These are phyloP conservation scores for Sphaerulina musiva DNA, from an alignment of 2,329 filamentous ascomycete genomes.

Conservation along the genomic window DNA sequence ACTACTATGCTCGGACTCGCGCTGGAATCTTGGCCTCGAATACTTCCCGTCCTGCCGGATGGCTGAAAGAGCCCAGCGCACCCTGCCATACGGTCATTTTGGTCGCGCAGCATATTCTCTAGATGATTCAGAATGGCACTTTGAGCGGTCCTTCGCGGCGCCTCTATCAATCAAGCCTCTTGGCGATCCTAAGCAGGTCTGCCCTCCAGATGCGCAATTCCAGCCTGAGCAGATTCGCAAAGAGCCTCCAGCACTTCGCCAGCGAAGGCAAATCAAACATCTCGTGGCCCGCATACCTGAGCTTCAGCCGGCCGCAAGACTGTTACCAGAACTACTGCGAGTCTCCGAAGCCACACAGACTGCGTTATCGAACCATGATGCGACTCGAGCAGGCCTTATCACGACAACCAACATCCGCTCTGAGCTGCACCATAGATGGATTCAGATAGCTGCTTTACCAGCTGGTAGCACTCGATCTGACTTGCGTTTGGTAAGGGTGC, in stretches of 20 bases:
- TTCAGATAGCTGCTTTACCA: slow-evolving; percentile 32
- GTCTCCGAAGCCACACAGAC: slow-evolving; percentile 32
- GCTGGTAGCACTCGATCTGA: slow-evolving; percentile 54
- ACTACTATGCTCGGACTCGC: slow-evolving; percentile 20
- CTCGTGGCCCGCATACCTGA: slow-evolving; percentile 21
- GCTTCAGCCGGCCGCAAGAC: slow-evolving; percentile 18
- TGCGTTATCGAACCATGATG: slow-evolving; percentile 35
- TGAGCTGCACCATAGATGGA: slow-evolving; percentile 27
- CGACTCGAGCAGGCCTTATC: slow-evolving; percentile 43
- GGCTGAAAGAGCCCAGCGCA: slow-evolving; percentile 48
- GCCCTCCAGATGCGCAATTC: not conserved
- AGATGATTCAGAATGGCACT: slow-evolving; percentile 43
- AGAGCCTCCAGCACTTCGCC: not conserved
- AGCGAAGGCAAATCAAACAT: slow-evolving; percentile 18
- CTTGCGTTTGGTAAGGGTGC: slow-evolving; percentile 50
- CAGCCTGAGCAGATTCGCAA: not conserved
- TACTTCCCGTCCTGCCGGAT: slow-evolving; percentile 43
- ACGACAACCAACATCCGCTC: slow-evolving; percentile 52
- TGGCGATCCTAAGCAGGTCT: slow-evolving; percentile 1
- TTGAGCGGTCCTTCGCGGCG: slow-evolving; percentile 14
- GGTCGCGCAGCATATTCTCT: slow-evolving; percentile 46
- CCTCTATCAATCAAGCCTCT: slow-evolving; percentile 25
- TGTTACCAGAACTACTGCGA: slow-evolving; percentile 20
- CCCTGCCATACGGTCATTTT: slow-evolving; percentile 50
- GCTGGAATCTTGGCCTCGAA: slow-evolving; percentile 7